These are phyloP conservation scores for Wilhelminamyces savonicus DNA, from an alignment of 805 yeast genomes.

Conservation along the genomic window DNA sequence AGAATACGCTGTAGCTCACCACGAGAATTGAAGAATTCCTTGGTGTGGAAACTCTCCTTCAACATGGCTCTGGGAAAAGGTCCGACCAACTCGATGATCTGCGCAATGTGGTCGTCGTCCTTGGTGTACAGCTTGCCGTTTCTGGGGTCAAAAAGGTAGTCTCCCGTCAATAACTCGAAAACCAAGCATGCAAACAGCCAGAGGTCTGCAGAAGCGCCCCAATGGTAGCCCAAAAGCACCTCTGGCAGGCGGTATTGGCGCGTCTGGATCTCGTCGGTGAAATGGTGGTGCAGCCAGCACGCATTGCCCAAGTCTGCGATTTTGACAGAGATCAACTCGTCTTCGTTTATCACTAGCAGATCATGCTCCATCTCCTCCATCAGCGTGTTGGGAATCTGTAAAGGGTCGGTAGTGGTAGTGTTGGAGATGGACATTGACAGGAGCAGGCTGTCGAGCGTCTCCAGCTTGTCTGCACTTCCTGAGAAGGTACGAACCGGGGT, in stretches of 20 bases:
- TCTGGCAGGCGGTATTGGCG: constrained; percentile 93
- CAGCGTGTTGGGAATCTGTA: neutral
- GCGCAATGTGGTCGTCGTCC: constrained; percentile 96
- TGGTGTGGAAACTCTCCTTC: constrained; percentile 54
- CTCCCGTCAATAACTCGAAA: constrained; percentile 91
- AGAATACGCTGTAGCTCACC: constrained; percentile 74
- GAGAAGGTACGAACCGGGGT: constrained; percentile 28
- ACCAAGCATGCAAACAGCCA: constrained; percentile 95
- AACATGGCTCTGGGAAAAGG: constrained; percentile 55
- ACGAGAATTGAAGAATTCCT: constrained; percentile 57
- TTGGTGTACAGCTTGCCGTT: constrained; percentile 70
- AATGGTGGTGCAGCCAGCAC: constrained; percentile 74
- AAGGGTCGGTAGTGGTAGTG: constrained; percentile 6
- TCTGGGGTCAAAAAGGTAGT: constrained; percentile 87
- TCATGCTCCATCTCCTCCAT: no score
- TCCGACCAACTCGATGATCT: constrained; percentile 80
- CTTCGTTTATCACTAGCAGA: constrained; percentile 6
- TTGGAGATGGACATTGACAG: constrained; percentile 38
- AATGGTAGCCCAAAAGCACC: constrained; percentile 43
- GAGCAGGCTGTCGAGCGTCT: constrained; percentile 29
- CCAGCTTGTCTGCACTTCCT: constrained; percentile 10
- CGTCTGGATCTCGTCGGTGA: constrained; percentile 85
- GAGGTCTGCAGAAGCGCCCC: constrained; percentile 95
- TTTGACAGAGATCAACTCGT: constrained; percentile 41
- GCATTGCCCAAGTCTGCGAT: constrained; percentile 94